Evolutionary conservation across 352 stramenopile genomes (phyloP), one percentile per base, ranked within the genome.

Genomic region (Phytophthora europaea): DNA sequence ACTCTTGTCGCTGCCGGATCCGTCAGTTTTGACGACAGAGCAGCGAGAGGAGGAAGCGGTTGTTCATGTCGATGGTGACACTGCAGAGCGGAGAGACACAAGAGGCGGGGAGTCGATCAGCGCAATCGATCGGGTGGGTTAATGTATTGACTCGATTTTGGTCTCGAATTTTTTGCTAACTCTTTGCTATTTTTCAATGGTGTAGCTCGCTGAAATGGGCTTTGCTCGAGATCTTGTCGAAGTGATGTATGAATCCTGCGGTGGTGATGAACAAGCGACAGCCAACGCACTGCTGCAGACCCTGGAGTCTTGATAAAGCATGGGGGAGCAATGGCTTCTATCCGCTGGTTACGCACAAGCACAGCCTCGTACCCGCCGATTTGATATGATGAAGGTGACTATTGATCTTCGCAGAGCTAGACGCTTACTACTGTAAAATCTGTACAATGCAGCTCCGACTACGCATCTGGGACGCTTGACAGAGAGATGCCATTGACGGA

Each of bases 241-340:
- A 18, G 65, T 72, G 0, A 78, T 94, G 40, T 90, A 89, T 71
- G 87, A 92, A 61, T 92, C 83, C 2, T 94, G 87, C 47, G 80
- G 66, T 16, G 71, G 66, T 1, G 78, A 92, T 56, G 87, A 94
- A 61, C 72, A 91, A 34, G 26, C 84, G 9, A 76, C 86, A 6
- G 81, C 80, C 0, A 88, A 92, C 55, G 70, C 84, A 33, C 65
- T 93, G 33, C 80, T 91, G 23, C 75, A 91, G 51, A 92, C 84
- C 18, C 71, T 92, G 18, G 72, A 83, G 22, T 67, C 54, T 13
- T 78, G 36, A 75, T 6, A 56, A 51, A 51, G 6, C 8, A 3
- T n/a, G 43, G 4, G 16, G 43, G 10, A 50, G 43, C 43, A 51
- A 20, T 51, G n/a, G 4, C 6, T 22, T n/a, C 20, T 26, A 51